Evolutionary conservation across 2,329 filamentous ascomycete species (phyloP).

Genomic region (Nectriaceae sp.): DNA sequence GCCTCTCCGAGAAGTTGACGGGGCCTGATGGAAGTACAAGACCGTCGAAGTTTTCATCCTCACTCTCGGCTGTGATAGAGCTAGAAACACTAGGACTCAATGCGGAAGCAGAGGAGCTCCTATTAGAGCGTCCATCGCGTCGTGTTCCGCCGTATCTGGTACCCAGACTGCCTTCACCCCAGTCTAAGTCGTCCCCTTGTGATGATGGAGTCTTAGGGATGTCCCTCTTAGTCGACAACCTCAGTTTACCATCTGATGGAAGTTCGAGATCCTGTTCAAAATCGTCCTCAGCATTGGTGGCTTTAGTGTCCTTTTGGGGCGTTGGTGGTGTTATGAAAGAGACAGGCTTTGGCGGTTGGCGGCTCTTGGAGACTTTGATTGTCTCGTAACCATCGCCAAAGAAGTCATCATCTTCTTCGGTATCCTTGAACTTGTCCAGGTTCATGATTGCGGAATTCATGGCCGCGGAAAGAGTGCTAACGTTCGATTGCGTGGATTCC

Average conservation of each 20-base stretch:
- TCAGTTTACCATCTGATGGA: constrained; percentile 66
- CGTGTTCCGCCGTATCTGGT: constrained; percentile 87
- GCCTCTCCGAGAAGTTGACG: constrained; percentile 77
- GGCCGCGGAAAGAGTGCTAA: constrained; percentile 43
- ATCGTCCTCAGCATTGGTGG: constrained; percentile 55
- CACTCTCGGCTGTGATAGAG: constrained; percentile 87
- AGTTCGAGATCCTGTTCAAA: constrained; percentile 75
- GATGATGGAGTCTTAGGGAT: constrained; percentile 63
- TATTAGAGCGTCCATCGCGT: constrained; percentile 75
- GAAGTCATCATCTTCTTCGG: constrained; percentile 62
- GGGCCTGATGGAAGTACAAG: constrained; percentile 81
- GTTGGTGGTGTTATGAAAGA: constrained; percentile 59
- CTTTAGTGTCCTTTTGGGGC: constrained; percentile 45
- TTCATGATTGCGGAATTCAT: constrained; percentile 56
- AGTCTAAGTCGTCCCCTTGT: constrained; percentile 79
- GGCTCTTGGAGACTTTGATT: constrained; percentile 67
- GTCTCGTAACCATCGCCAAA: constrained; percentile 66
- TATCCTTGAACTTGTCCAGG: constrained; percentile 66
- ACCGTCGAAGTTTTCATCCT: constrained; percentile 91
- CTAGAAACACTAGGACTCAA: constrained; percentile 92
- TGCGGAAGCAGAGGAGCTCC: constrained; percentile 85
- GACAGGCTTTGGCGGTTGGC: constrained; percentile 51
- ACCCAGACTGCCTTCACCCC: constrained; percentile 90
- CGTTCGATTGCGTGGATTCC: constrained; percentile 33
- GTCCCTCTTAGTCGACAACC: constrained; percentile 62